Evolutionary conservation across 140 eudicot genomes (phyloP), one percentile per base, ranked within the genome.

Genomic region (Senecio squalidus): DNA sequence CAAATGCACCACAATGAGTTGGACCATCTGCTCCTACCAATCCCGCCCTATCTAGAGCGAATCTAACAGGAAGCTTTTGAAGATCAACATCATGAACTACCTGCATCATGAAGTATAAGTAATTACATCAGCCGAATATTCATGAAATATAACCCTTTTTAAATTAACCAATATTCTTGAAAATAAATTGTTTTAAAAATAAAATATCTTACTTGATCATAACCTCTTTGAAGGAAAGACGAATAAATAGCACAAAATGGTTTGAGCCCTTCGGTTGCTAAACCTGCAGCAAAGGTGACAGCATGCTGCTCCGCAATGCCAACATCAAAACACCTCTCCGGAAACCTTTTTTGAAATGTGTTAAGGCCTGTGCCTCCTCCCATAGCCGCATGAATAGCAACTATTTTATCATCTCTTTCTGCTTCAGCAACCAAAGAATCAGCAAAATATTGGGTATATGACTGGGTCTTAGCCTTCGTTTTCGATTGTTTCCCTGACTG

Each of bases 11-110:
- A 73, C 84, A 81, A 73, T 85, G 95, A 14, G 90, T 85, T 27
- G 95, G 95, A 28, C 95, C 95, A 67, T 85, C 95, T 7, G 95
- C 90, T 1, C 95, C 95, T 5, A 85, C 95, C 22, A 85, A 72
- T 11, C 95, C 90, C 2, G 95, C 95, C 49, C 95, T 60, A 52
- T 85, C 95, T 75, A 85, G 55, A 0, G 83, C 85, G 52, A 85
- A 85, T 57, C 95, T 73, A 20, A 85, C 95, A 0, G 95, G 90
- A 16, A 85, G 72, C 68, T 85, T 85, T 60, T 85, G 95, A 6
- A 85, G 76, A 71, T 85, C 95, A 21, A 85, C 95, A 71, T 85
- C 95, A 61, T 81, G 89, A 66, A 78, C 82, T 11, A 85, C 94
- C 94, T 84, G 55, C 47, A 57, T 39, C 49, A 66, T 40, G n/a